Evolutionary conservation across 805 yeast genomes (phyloP), one percentile per base, ranked within the genome.

Genomic region (Kazachstania viticola): DNA sequence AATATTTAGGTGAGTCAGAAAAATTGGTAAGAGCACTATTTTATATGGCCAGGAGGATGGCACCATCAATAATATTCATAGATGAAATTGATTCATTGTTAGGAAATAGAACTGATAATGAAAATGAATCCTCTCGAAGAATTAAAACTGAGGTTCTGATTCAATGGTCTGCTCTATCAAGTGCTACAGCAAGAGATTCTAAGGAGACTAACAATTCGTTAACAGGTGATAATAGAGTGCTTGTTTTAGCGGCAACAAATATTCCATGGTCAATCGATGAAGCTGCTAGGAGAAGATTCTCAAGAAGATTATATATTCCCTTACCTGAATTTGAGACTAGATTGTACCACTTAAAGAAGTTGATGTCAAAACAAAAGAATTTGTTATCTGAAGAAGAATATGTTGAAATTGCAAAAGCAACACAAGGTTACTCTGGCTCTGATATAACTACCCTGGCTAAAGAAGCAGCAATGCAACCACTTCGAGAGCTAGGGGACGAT

Each of bases 401-500:
- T 37, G 69, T 65, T 5, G 62, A 62, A 25, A 64, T 88, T 15
- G 72, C 82, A 21, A 63, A 62, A 9, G 45, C 80, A 42, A 83
- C 95, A 0, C 75, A 76, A n/a, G 91, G 84, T 1, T 84, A 78
- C 54, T 82, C 95, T 11, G 97, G 97, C 1, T 78, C 93, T 41
- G 98, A 88, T 56, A 73, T 88, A 29, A 91, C 97, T 0, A 93
- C 96, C 1, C 61, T 88, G 40, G 95, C 97, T 2, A 91, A 91
- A 56, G 98, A 88, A 50, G 93, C 96, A 3, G 98, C 97, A 1
- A 88, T 88, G 96, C 95, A 94, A 3, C 97, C 98, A 1, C 65
- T 91, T 28, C 65, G 98, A 41, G 77, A 84, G 19, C 61, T 91
- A 21, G 97, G 97, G 4, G 97, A 88, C 35, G 75, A 79, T 33